Evolutionary conservation across 2,329 filamentous ascomycete species (phyloP).

Genomic region (Epichloe uncinata): DNA sequence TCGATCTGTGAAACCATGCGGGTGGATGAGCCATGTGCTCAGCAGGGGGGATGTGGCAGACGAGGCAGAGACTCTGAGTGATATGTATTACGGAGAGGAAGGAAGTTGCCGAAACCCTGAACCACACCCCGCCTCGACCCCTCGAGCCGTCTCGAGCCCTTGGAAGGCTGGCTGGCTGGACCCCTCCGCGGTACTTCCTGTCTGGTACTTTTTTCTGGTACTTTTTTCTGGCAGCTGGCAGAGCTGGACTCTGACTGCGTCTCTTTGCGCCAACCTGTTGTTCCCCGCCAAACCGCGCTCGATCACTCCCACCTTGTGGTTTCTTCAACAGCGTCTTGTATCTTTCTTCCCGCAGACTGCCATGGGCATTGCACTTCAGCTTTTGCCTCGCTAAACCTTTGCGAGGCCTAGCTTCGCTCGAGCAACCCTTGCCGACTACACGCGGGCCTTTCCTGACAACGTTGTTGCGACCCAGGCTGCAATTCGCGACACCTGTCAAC

Average conservation of each 20-base stretch:
- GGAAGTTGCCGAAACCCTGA: background rate
- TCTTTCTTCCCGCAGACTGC: conserved; percentile 8
- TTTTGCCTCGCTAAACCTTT: conserved; percentile 19
- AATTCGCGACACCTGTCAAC: background rate
- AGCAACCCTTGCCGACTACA: background rate
- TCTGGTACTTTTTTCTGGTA: background rate
- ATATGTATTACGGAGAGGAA: too few species aligned
- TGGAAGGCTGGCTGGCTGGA: too few species aligned
- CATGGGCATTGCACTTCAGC: conserved; percentile 17
- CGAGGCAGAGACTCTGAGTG: too few species aligned
- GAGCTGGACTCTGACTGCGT: background rate
- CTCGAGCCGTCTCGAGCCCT: background rate
- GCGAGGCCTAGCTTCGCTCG: conserved; percentile 14
- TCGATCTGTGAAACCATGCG: too few species aligned
- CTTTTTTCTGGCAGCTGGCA: background rate
- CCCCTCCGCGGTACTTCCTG: too few species aligned
- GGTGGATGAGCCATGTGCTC: background rate
- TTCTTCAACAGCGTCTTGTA: background rate
- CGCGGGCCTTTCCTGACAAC: background rate
- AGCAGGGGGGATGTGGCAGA: background rate
- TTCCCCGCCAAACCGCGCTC: background rate
- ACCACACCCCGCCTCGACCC: background rate
- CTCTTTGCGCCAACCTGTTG: background rate
- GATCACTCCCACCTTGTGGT: background rate
- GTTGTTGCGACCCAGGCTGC: background rate